Conservation (phyloP, 345 rosid species). For the Arabidopsis thaliana region DNA sequence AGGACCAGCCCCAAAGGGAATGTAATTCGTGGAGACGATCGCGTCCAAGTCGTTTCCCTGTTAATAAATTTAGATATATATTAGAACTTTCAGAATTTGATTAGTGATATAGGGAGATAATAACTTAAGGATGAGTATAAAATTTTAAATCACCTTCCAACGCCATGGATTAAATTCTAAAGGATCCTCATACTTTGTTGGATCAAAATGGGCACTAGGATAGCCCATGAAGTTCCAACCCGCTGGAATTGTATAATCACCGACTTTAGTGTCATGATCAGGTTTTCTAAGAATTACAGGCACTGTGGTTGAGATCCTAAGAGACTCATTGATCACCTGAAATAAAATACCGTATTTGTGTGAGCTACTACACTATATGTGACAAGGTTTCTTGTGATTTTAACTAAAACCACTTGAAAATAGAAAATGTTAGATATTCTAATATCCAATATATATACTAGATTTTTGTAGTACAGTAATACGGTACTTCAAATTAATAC, state of each 20-base stretch:
- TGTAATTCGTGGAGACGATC: not conserved
- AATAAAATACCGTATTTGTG: not conserved
- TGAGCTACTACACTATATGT: no score
- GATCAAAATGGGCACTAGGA: constrained; percentile 20
- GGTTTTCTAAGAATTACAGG: constrained; percentile 14
- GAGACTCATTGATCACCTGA: constrained; percentile 34
- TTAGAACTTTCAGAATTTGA: no score
- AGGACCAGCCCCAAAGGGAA: not conserved
- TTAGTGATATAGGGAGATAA: no score
- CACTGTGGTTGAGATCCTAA: constrained; percentile 27
- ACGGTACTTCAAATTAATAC: no score
- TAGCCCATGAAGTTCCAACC: constrained; percentile 35
- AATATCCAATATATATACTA: no score
- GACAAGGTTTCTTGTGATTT: no score
- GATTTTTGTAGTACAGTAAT: no score
- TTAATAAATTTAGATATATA: no score
- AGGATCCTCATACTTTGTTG: constrained; percentile 29
- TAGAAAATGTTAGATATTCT: no score
- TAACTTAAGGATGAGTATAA: not conserved
- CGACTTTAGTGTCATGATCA: constrained; percentile 4
- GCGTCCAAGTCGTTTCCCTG: not conserved
- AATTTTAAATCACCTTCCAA: constrained; percentile 16
- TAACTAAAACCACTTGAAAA: not conserved
- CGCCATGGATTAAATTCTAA: constrained; percentile 36
- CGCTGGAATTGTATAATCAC: constrained; percentile 21